Evolutionary conservation across 768 basidiomycete genomes (phyloP), one percentile per base, ranked within the genome.

Genomic region (Pleurotus tuber-regium): DNA sequence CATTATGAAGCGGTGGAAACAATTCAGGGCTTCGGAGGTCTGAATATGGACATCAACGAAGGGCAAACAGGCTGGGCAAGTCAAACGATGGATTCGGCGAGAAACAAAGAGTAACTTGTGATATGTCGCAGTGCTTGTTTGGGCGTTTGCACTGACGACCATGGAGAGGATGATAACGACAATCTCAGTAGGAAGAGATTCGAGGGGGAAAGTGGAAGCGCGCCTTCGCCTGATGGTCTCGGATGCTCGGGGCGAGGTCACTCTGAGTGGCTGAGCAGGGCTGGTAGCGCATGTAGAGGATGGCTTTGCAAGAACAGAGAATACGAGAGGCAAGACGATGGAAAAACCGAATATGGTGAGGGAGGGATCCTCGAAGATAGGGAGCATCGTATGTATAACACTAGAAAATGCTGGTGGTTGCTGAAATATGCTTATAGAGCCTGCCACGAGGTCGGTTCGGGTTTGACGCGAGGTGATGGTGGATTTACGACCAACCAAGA

Each of bases 301-400:
- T 11, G 29, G 30, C 35, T 48, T 48, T 18, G 30, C 28, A 10
- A 48, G 46, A 11, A 48, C n/a, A 18, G 46, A 33, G 46, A 48
- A 48, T 11, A 23, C 18, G n/a, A 48, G 16, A 11, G 46, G 46
- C 31, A 48, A 23, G 10, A 21, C 29, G 30, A 48, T 21, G 16
- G 46, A 48, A n/a, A 31, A 33, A 9, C 46, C 46, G 35, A 48
- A 48, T 28, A 48, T 48, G 6, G 31, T 24, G 29, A 48, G 46
- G 23, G 29, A 18, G 10, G 28, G 46, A 26, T 19, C 46, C 14
- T 31, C 46, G 12, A 44, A 29, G 12, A 30, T 16, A 38, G n/a
- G n/a, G 12, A 19, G 35, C 35, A 38, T 38, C n/a, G 11, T 38
- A 38, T 4, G 21, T n/a, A n/a, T n/a, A n/a, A n/a, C n/a, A n/a